These are phyloP conservation scores for Amauroascus niger DNA, from an alignment of 2,329 filamentous ascomycete species.

Conservation along the genomic window DNA sequence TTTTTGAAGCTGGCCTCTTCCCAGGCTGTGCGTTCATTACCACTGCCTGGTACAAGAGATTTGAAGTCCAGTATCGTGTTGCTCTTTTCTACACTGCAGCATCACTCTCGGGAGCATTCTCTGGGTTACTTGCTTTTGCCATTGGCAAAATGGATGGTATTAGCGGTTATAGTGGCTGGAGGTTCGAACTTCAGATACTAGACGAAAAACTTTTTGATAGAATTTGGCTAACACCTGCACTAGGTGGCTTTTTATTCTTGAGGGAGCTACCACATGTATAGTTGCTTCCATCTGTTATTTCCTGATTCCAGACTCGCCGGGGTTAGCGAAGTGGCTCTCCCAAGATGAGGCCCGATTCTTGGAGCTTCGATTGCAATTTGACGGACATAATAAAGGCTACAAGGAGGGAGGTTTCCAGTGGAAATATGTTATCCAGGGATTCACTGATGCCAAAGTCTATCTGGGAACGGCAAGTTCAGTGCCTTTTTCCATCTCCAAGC, in stretches of 20 bases:
- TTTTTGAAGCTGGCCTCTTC: constrained; percentile 55
- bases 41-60: constrained; percentile 6
- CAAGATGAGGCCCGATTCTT: constrained; percentile 59
- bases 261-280: constrained; percentile 55
- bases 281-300: constrained; percentile 53
- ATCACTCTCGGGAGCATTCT: constrained; percentile 35
- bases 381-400: constrained; percentile 42
- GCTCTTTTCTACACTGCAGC: constrained; percentile 24
- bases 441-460: constrained; percentile 51
- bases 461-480: neutral
- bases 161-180: constrained; percentile 47
- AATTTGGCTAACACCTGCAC: neutral
- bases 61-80: constrained; percentile 22
- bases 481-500: neutral
- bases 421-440: constrained; percentile 51
- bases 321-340: constrained; percentile 61
- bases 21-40: constrained; percentile 38
- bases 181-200: neutral
- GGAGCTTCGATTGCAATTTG: constrained; percentile 54
- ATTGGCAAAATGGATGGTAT: constrained; percentile 49
- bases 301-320: constrained; percentile 62
- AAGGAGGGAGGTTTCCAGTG: constrained; percentile 53
- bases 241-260: constrained; percentile 47
- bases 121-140: constrained; percentile 44
- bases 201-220: neutral